Base-by-base conservation (phyloP, 1,284 basidiomycete genomes). In the Irpex sp. region DNA sequence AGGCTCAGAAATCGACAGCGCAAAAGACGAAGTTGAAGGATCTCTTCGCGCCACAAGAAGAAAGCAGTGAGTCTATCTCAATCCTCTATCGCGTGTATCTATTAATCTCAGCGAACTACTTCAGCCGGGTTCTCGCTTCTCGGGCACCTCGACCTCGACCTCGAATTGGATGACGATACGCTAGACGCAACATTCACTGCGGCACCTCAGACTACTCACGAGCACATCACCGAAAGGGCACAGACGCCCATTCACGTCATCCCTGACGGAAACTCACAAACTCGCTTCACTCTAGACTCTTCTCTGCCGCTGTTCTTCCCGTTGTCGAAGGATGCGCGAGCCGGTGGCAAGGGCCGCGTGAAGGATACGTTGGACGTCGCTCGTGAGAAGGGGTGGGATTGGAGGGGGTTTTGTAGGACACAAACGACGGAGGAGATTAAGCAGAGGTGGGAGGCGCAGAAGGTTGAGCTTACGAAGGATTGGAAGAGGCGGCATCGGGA, bases 401-500 rank as follows among this genome's bases (percentile, higher is more conserved):
- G 73, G 69, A 67, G 73, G 56, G 74, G 78, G 56, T 84, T 90
- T 71, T 81, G 75, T 68, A 76, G 80, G 36, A 84, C 82, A 0
- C 79, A 82, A 60, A 83, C 79, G 5, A 83, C 86, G 36, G 83
- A 86, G 35, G 84, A 84, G 66, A 90, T 93, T 67, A 80, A 82
- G 61, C 79, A 80, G 68, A 76, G 81, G 51, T 95, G 93, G 93
- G 89, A 93, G 70, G 82, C 79, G 31, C 78, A 81, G 49, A 89
- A 88, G 70, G 79, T 81, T 1, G 86, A 88, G 61, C 75, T 94
- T 72, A 95, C 93, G 57, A 80, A 77, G 62, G 90, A 86, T 61
- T 95, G 91, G 90, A 95, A 94, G 77, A 84, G 85, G 68, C 76
- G 89, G 46, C 86, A 85, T 74, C 83, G 89, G 61, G 93, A 95